phyloP scores from a whole-genome alignment of 129 eudicot genomes.

The Calendula officinalis region DNA sequence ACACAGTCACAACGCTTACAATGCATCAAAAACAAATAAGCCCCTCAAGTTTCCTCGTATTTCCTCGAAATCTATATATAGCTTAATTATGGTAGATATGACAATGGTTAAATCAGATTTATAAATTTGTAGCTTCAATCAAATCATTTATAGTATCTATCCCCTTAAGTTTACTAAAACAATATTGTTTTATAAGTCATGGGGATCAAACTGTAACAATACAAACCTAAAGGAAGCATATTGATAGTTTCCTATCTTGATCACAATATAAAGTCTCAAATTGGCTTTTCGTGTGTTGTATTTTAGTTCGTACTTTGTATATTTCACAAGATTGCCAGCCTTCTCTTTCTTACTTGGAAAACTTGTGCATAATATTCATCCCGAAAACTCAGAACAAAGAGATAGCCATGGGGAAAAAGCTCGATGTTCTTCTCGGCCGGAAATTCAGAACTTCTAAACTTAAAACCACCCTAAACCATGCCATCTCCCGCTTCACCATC shows the following conservation, averaged over 20 bases:
- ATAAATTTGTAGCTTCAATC: too few species aligned
- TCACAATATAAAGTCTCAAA: constrained; percentile 41
- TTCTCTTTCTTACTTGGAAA: too few species aligned
- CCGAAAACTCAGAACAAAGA: neutral
- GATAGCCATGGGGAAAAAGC: constrained; percentile 66
- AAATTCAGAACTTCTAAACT: constrained; percentile 51
- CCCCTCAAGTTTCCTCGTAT: too few species aligned
- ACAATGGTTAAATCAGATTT: too few species aligned
- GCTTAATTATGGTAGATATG: too few species aligned
- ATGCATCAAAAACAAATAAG: too few species aligned
- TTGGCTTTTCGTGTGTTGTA: constrained; percentile 33
- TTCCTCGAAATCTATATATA: too few species aligned
- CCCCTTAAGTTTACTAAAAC: too few species aligned
- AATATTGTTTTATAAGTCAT: neutral
- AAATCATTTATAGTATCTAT: too few species aligned
- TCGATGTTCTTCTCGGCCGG: constrained; percentile 66
- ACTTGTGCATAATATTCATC: neutral
- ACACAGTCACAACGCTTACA: too few species aligned
- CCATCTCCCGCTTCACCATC: constrained; percentile 18
- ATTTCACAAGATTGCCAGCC: too few species aligned
- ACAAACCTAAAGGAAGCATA: constrained; percentile 12
- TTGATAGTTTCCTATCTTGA: constrained; percentile 9
- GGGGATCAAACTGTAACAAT: constrained; percentile 10
- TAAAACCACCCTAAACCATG: constrained; percentile 38
- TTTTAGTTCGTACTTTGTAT: constrained; percentile 20